A percentile compares a stretch with the other conserved stretches of the same genome.
These are phyloP conservation scores for Hordeum vulgare DNA, from an alignment of 176 grass and related monocot genomes.

Conservation along the genomic window DNA sequence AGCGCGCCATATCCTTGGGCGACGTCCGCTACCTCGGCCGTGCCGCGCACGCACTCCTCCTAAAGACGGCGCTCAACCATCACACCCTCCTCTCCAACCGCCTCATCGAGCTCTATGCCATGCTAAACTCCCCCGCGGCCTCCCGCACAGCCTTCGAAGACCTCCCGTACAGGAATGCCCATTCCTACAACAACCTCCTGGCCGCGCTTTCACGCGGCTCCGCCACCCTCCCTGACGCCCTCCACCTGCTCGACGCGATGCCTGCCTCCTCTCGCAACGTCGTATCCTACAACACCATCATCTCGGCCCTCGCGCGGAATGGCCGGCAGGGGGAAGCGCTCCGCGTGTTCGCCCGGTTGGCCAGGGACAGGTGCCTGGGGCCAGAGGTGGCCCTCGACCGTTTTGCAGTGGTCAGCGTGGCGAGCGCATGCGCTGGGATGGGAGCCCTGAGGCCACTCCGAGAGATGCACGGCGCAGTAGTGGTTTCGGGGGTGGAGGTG, in stretches of 20 bases:
- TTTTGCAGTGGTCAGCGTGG: slow-evolving; percentile 47
- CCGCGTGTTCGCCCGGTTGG: slow-evolving; percentile 19
- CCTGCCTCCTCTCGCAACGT: slow-evolving; percentile 22
- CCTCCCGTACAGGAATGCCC: slow-evolving; percentile 41
- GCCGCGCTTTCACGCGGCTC: not conserved
- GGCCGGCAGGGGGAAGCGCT: slow-evolving; percentile 25
- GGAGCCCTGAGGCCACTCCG: slow-evolving; percentile 23
- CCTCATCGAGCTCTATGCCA: slow-evolving; percentile 43
- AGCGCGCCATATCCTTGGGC: slow-evolving; percentile 28
- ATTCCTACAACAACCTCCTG: slow-evolving; percentile 64
- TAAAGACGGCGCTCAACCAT: slow-evolving; percentile 53
- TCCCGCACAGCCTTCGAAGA: slow-evolving; percentile 28
- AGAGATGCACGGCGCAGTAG: slow-evolving; percentile 34
- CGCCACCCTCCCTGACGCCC: slow-evolving; percentile 17
- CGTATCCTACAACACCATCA: slow-evolving; percentile 63
- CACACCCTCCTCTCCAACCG: slow-evolving; percentile 67
- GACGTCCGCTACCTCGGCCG: slow-evolving; percentile 32
- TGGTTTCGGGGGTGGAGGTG: slow-evolving; percentile 44
- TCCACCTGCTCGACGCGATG: slow-evolving; percentile 46
- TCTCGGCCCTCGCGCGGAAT: slow-evolving; percentile 37
- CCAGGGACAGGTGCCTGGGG: slow-evolving; percentile 31
- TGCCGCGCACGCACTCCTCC: slow-evolving; percentile 27
- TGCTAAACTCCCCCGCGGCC: slow-evolving; percentile 12
- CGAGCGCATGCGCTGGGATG: slow-evolving; percentile 29
- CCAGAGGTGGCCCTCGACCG: slow-evolving; percentile 22